Base-by-base conservation (phyloP, 2,329 filamentous ascomycete genomes). In the Epichloe aotearoae region DNA sequence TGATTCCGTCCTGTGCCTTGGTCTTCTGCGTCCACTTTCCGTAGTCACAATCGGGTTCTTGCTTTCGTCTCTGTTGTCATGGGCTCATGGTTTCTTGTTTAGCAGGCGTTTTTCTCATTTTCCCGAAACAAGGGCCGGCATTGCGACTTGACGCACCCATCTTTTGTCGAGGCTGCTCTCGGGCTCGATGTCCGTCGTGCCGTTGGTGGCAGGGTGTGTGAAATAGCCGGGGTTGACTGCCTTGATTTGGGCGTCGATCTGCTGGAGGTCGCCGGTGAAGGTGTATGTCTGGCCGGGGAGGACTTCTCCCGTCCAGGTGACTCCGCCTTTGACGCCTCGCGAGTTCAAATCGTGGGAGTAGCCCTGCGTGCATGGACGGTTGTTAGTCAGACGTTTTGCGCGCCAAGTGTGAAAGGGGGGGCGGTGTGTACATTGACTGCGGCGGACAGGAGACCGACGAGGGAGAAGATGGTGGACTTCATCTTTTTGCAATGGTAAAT, bases 271-370 rank as follows among this genome's bases (percentile, higher is more conserved):
- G 15, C 47, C 47, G 10, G 5, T n/a, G 38, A 42, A 49, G 17
- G 47, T 49, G 26, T 41, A 26, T 4, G 37, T 43, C 39, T 42
- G 42, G 3, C 47, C 47, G 5, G 47, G 47, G 11, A 49, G n/a
- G 19, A 49, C 39, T 17, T 49, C 47, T 15, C 47, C 47, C 11
- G 47, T 49, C 47, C 47, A 49, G 12, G 47, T 14, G 15, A 49
- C 38, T n/a, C 38, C 47, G 39, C 39, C 39, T 15, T 41, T 20
- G 17, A 10, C 2, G 39, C 17, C 11, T 23, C 39, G 39, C 6
- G 17, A 1, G 12, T 41, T 12, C 12, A 41, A 12, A 12, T 41
- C 20, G 26, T 30, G 2, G 26, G 39, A 2, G 4, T 19, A 12
- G 4, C 39, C 17, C 19, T 41, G 3, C 17, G 4, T 19, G 39